Conservation (phyloP, 805 yeast species). For the Starmerella vitae region DNA sequence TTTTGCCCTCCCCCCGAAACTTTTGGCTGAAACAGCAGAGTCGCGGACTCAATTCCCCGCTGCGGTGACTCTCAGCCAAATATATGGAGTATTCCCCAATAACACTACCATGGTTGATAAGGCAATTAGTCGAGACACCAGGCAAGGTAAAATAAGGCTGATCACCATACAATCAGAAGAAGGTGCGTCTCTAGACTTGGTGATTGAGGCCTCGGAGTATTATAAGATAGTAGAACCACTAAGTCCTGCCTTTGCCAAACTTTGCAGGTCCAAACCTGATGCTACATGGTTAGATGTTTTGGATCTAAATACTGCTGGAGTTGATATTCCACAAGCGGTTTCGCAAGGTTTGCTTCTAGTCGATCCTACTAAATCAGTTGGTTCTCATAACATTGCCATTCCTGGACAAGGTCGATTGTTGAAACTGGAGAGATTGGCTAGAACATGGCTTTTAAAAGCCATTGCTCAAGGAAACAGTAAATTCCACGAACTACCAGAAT, state of each 20-base stretch:
- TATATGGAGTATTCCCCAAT: conserved; percentile 28
- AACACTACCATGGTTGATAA: conserved; percentile 30
- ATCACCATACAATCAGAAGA: conserved; percentile 24
- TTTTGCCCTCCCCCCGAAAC: conserved; percentile 15
- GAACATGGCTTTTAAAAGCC: conserved; percentile 28
- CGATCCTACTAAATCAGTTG: conserved; percentile 23
- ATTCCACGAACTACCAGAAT: conserved; percentile 30
- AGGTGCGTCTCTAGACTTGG: conserved; percentile 23
- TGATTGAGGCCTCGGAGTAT: conserved; percentile 23
- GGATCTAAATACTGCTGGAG: conserved; percentile 20
- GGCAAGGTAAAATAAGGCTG: conserved; percentile 22
- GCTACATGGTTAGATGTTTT: conserved; percentile 21
- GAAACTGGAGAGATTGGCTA: conserved; percentile 24
- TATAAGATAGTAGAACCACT: conserved; percentile 6
- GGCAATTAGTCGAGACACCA: conserved; percentile 19
- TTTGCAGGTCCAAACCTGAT: conserved; percentile 23
- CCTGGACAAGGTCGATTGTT: conserved; percentile 30
- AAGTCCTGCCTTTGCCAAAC: conserved; percentile 14
- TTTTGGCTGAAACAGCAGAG: conserved; percentile 20
- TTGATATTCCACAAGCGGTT: conserved; percentile 17
- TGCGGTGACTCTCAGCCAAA: conserved; percentile 25
- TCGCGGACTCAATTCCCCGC: conserved; percentile 25
- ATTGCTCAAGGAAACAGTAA: conserved; percentile 22
- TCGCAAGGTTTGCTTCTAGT: conserved; percentile 28
- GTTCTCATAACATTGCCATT: conserved; percentile 25